These are phyloP conservation scores for Thalassiosira ordinaria DNA, from an alignment of 352 stramenopile genomes.

Conservation along the genomic window DNA sequence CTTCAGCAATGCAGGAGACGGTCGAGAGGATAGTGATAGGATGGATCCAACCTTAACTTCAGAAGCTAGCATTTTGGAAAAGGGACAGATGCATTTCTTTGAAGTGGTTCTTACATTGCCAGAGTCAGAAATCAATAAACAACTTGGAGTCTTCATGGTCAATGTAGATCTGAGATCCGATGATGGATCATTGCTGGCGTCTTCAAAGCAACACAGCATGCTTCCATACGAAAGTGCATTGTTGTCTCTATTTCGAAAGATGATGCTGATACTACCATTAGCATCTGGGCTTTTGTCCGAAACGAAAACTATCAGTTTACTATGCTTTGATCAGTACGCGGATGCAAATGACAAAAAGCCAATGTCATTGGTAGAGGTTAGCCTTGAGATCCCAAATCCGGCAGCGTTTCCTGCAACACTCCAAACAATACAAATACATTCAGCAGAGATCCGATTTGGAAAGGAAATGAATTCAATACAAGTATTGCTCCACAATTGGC, in stretches of 20 bases:
- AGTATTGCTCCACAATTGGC: slow-evolving; percentile 71
- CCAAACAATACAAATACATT: slow-evolving; percentile 59
- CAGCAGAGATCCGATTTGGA: slow-evolving; percentile 67
- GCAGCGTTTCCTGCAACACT: slow-evolving; percentile 38
- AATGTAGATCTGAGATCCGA: slow-evolving; percentile 59
- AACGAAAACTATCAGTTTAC: slow-evolving; percentile 66
- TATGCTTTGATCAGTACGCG: slow-evolving; percentile 75
- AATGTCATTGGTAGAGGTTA: slow-evolving; percentile 62
- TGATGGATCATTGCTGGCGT: slow-evolving; percentile 53
- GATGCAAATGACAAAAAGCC: slow-evolving; percentile 64
- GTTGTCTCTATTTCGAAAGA: slow-evolving; percentile 69
- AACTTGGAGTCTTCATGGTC: slow-evolving; percentile 80
- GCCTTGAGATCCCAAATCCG: slow-evolving; percentile 46
- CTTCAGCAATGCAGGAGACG: not conserved
- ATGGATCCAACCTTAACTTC: not conserved
- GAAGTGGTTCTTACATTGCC: slow-evolving; percentile 72
- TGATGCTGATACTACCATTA: slow-evolving; percentile 63
- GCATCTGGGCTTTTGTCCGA: slow-evolving; percentile 70
- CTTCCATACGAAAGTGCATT: slow-evolving; percentile 76
- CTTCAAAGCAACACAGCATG: slow-evolving; percentile 58
- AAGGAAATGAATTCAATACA: slow-evolving; percentile 76
- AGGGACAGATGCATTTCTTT: slow-evolving; percentile 67
- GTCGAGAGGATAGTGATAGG: not conserved
- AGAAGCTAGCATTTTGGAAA: slow-evolving; percentile 47
- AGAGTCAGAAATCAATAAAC: slow-evolving; percentile 73